Base-by-base conservation (phyloP, 441 rosid species). In the Bocquillonia castaneifolia region DNA sequence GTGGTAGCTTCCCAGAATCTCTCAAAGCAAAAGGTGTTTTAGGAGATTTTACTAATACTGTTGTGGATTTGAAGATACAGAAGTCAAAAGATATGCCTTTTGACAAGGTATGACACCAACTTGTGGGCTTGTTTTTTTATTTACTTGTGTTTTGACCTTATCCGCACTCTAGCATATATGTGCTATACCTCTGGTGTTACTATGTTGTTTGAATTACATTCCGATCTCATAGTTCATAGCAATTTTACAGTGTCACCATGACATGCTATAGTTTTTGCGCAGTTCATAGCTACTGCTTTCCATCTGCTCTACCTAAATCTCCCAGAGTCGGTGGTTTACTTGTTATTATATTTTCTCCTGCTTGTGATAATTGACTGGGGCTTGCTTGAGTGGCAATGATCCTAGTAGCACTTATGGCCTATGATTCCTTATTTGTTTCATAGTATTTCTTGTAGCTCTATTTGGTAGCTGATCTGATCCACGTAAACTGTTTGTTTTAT, bases 41-140 rank as follows among this genome's bases (percentile, higher is more conserved):
- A 14, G 92, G 92, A 78, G 92, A 89, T 85, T 71, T 78, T 72
- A 89, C 82, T 75, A 79, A 71, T 70, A 77, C 78, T 72, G 69
- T 74, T 31, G 22, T 80, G 64, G 96, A 91, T 67, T 75, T 95
- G 76, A 86, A 88, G 81, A 71, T 83, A 73, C 85, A 76, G 54
- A 78, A 69, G 74, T 78, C 78, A 47, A 86, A 89, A 78, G 90
- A 86, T 63, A 78, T 88, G 12, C 92, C 92, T 72, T 82, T 95
- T 62, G 88, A 89, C 73, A 83, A 67, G 82, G 99, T 92, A 86
- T 72, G 76, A 48, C 66, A 25, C 54, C 28, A 26, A 26, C 55
- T 68, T 48, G 48, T 10, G 37, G 42, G 25, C 58, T 36, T 32
- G 12, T 50, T 22, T 28, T 45, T 45, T 8, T 32, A 25, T 45